These are phyloP conservation scores for Pseudoscleropodium purum DNA, from an alignment of 225 moss, liverwort and hornwort species.

Conservation along the genomic window DNA sequence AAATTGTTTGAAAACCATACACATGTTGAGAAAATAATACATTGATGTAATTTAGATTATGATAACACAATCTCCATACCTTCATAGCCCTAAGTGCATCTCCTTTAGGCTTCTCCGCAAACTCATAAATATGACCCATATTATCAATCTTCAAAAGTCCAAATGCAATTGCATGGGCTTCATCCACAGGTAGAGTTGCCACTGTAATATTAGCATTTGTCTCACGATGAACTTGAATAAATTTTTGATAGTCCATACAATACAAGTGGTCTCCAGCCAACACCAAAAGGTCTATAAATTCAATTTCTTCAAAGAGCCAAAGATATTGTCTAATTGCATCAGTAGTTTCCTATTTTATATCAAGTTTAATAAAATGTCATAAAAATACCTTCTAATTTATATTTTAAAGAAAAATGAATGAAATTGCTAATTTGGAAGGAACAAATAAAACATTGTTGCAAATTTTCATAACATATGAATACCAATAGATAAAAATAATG, in stretches of 20 bases:
- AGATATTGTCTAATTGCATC: slow-evolving; percentile 84
- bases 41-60: too few species aligned
- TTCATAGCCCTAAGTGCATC: slow-evolving; percentile 58
- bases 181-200: slow-evolving; percentile 58
- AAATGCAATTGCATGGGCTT: slow-evolving; percentile 50
- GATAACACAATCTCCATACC: not conserved
- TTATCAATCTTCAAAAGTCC: slow-evolving; percentile 80
- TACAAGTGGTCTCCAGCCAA: slow-evolving; percentile 79
- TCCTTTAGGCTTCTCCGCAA: slow-evolving; percentile 70
- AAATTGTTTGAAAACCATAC: not conserved
- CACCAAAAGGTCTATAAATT: slow-evolving; percentile 45
- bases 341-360: slow-evolving; percentile 44
- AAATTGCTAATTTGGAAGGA: not conserved
- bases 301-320: slow-evolving; percentile 81
- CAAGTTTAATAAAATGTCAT: not conserved
- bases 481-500: not conserved
- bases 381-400: not conserved
- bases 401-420: not conserved
- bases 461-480: too few species aligned
- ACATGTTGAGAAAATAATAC: not conserved
- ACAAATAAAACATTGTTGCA: not conserved
- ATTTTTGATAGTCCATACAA: slow-evolving; percentile 79
- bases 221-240: slow-evolving; percentile 51
- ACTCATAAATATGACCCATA: slow-evolving; percentile 47
- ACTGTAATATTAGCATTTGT: slow-evolving; percentile 65